Base-by-base conservation (phyloP, 495 filamentous ascomycete genomes). In the Penicillium roqueforti region DNA sequence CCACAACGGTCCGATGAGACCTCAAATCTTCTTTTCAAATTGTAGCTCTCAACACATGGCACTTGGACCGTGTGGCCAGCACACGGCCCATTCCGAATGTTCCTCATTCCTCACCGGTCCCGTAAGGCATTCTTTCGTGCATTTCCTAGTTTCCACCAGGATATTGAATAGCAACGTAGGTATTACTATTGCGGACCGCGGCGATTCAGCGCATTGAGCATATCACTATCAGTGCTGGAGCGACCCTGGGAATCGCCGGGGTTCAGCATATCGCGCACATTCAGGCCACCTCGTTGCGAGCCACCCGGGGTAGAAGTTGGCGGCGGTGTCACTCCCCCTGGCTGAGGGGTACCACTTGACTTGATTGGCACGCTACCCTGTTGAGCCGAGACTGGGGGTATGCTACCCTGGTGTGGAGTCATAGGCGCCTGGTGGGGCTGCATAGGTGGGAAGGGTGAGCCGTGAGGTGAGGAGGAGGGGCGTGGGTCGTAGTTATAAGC, bases 171-270 rank as follows among this genome's bases (percentile, higher is more conserved):
- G 19, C 26, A 16, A 16, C 37, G 10, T 10, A 22, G 22, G 22
- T 13, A 22, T 50, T 60, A 61, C 54, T 70, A 60, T 36, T 60
- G 62, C 32, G 67, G 63, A 5, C 70, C 73, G 20, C 72, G 73
- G 29, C 77, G 74, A 55, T 80, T 79, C 53, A 82, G 58, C 36
- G 76, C 74, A 60, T 80, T 78, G 41, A 83, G 68, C 80, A 83
- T 83, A 54, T 78, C 74, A 51, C 73, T 81, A 55, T 83, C 80
- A 14, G 78, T 76, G 53, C 72, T 78, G 36, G 77, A 78, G 14
- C 78, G 73, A n/a, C 71, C 76, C 38, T 70, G 67, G 32, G 68
- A 66, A 54, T 71, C 75, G 34, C 72, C 69, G 0, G 70, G 71
- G 46, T 77, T 76, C 19, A 82, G 64, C 67, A 82, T 76, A 51